Evolutionary conservation across 108 stramenopile species (phyloP).

Genomic region (Nitzschia sp.): DNA sequence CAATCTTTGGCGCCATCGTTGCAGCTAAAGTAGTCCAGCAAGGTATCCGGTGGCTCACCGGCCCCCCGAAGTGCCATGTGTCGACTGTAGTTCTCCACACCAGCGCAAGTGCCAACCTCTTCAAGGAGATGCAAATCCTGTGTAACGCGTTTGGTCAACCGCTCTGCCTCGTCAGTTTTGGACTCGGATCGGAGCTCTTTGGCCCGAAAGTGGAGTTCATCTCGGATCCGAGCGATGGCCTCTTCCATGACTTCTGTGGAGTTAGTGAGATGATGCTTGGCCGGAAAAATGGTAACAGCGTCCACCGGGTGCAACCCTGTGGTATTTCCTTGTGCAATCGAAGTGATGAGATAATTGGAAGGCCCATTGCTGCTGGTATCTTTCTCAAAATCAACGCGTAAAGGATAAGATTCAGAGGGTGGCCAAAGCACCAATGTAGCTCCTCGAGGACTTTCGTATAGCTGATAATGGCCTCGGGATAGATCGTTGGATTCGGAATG

Average conservation of each 20-base stretch:
- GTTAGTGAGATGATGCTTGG: conserved; percentile 59
- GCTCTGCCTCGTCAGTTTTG: conserved; percentile 51
- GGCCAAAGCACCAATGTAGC: conserved; percentile 41
- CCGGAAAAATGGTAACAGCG: conserved; percentile 59
- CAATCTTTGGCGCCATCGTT: conserved; percentile 39
- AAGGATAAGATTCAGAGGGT: conserved; percentile 46
- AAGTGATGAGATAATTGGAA: conserved; percentile 3
- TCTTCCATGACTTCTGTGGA: conserved; percentile 45
- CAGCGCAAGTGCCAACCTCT: conserved; percentile 63
- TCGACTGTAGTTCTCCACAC: conserved; percentile 76
- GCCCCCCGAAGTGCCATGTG: conserved; percentile 55
- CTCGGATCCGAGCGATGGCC: conserved; percentile 45
- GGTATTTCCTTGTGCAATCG: conserved; percentile 21
- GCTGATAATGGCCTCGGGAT: conserved; percentile 40
- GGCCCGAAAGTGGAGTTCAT: conserved; percentile 50
- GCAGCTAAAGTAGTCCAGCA: conserved; percentile 60
- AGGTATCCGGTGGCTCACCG: conserved; percentile 64
- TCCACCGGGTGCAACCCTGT: conserved; percentile 24
- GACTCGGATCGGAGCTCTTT: conserved; percentile 34
- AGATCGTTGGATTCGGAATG: conserved; percentile 12
- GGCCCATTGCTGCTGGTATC: neutral
- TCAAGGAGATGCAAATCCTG: conserved; percentile 54
- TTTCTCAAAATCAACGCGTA: conserved; percentile 31
- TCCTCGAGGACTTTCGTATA: neutral
- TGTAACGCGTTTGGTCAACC: conserved; percentile 55